Percentiles rank a stretch among this genome's conserved stretches.
phyloP scores from a whole-genome alignment of 495 filamentous ascomycete species.

The Neurospora terricola region DNA sequence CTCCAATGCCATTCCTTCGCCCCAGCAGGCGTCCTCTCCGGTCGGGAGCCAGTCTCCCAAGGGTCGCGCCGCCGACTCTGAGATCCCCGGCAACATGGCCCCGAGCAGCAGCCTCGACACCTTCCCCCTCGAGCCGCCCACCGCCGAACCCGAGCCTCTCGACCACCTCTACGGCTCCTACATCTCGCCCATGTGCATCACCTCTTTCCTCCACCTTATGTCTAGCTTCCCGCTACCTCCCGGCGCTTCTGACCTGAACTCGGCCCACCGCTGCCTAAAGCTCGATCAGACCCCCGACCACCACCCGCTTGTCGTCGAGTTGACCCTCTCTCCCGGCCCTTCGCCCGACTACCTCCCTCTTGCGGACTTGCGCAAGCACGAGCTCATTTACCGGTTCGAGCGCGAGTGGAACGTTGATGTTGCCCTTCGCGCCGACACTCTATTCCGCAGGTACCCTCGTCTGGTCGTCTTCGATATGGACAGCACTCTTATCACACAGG shows the following conservation, averaged over 20 bases:
- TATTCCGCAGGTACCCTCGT: conserved; percentile 67
- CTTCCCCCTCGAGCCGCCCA: conserved; percentile 62
- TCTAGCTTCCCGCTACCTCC: conserved; percentile 51
- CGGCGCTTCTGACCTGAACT: conserved; percentile 47
- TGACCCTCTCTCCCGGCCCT: conserved; percentile 58
- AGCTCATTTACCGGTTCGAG: conserved; percentile 73
- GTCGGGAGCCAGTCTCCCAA: conserved; percentile 14
- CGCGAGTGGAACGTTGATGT: conserved; percentile 81
- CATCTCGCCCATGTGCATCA: conserved; percentile 70
- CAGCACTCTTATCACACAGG: conserved; percentile 87
- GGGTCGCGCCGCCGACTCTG: conserved; percentile 24
- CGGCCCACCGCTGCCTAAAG: conserved; percentile 64
- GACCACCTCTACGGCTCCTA: conserved; percentile 70
- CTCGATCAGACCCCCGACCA: conserved; percentile 28
- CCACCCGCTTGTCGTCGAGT: conserved; percentile 59
- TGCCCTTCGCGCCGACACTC: conserved; percentile 56
- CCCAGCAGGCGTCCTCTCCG: conserved; percentile 16
- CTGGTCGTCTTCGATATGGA: conserved; percentile 97
- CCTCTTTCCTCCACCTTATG: conserved; percentile 69
- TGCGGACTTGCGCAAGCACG: conserved; percentile 61
- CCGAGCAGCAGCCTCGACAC: conserved; percentile 58
- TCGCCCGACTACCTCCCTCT: conserved; percentile 59
- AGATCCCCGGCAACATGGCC: conserved; percentile 44
- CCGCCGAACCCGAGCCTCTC: conserved; percentile 50
- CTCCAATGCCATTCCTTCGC: conserved; percentile 23